A percentile compares a stretch with the other conserved stretches of the same genome.
Evolutionary conservation across 2,329 filamentous ascomycete genomes (phyloP).

Genomic region (Aspergillus neoniger): DNA sequence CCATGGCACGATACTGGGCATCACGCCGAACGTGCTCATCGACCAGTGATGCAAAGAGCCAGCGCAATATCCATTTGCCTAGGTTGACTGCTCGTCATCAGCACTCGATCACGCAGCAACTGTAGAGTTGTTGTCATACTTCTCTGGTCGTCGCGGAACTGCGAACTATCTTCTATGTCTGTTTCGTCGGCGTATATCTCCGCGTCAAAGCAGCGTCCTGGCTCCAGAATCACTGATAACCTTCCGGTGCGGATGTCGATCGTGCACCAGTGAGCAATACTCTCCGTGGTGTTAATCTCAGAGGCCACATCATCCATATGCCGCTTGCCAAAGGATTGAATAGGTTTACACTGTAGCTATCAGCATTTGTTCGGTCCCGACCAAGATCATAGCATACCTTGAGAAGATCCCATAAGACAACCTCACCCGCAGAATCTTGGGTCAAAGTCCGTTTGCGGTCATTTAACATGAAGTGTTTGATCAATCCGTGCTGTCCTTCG

Average conservation of each 20-base stretch:
- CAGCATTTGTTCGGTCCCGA: constrained; percentile 13
- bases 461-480: constrained; percentile 90
- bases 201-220: constrained; percentile 95
- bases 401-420: constrained; percentile 91
- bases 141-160: constrained; percentile 90
- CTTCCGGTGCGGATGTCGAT: constrained; percentile 92
- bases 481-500: constrained; percentile 90
- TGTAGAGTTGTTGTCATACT: constrained; percentile 57
- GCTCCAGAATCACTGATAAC: constrained; percentile 85
- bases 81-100: constrained; percentile 70
- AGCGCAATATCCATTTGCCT: constrained; percentile 92
- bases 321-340: constrained; percentile 90
- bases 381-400: constrained; percentile 56
- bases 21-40: constrained; percentile 88
- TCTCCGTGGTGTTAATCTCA: constrained; percentile 82
- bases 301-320: constrained; percentile 90
- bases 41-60: constrained; percentile 85
- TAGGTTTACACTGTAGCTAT: constrained; percentile 69
- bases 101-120: neutral
- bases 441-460: constrained; percentile 88
- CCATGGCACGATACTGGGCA: constrained; percentile 66
- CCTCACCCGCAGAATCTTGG: constrained; percentile 90
- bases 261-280: constrained; percentile 92
- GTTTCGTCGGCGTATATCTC: constrained; percentile 96
- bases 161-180: constrained; percentile 68